Evolutionary conservation across 2,329 filamentous ascomycete species (phyloP).

Genomic region (Colletotrichum sansevieriae): DNA sequence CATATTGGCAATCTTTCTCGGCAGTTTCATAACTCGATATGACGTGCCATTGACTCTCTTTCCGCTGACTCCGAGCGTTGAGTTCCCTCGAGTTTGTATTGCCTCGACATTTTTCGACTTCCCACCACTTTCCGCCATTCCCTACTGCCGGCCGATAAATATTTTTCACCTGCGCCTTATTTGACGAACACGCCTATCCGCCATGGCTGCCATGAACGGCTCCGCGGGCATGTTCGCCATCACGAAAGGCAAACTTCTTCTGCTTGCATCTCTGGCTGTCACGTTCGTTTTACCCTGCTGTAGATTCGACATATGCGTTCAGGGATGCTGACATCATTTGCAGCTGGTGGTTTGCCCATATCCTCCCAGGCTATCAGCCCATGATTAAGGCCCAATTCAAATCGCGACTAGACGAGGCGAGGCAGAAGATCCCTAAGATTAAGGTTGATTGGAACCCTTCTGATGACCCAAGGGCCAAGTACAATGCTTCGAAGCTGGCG

Average conservation of each 20-base stretch:
- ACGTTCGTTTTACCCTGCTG: conserved; percentile 51
- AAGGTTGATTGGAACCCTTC: conserved; percentile 55
- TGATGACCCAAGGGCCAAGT: conserved; percentile 51
- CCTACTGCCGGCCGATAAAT: not conserved
- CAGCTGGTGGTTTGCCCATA: conserved; percentile 62
- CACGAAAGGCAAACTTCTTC: conserved; percentile 52
- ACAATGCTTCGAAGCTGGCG: conserved; percentile 64
- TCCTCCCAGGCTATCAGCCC: conserved; percentile 59
- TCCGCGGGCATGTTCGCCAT: conserved; percentile 46
- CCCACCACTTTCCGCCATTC: not conserved
- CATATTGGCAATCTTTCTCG: conserved; percentile 22
- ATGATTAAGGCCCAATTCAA: conserved; percentile 55
- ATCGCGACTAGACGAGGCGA: conserved; percentile 55
- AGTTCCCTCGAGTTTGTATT: conserved; percentile 11
- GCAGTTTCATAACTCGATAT: conserved; percentile 34
- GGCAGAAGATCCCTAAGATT: conserved; percentile 55
- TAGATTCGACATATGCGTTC: not conserved
- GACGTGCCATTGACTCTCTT: conserved; percentile 29
- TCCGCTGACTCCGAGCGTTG: conserved; percentile 16
- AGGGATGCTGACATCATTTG: not conserved
- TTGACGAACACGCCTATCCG: conserved; percentile 12
- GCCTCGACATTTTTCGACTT: conserved; percentile 12
- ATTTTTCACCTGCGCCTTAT: conserved; percentile 8
- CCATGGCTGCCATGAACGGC: conserved; percentile 40
- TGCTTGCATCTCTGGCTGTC: conserved; percentile 52